phyloP scores from a whole-genome alignment of 2,329 filamentous ascomycete genomes.

The Pseudohalonectria lignicola region DNA sequence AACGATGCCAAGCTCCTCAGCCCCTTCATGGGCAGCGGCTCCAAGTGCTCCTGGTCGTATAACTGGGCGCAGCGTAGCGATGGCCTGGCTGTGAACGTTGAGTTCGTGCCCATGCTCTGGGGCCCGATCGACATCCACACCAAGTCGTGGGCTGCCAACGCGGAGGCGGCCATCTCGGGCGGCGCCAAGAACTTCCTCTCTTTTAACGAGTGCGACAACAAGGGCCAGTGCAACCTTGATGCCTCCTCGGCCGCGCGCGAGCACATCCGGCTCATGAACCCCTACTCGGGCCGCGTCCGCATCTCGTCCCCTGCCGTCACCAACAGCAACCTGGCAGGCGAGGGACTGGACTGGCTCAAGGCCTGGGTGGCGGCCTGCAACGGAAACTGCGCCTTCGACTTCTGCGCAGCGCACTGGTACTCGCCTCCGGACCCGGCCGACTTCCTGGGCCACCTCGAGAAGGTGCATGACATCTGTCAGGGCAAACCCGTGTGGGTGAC shows the following conservation, averaged over 20 bases:
- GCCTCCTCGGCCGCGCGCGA: constrained; percentile 37
- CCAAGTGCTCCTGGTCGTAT: constrained; percentile 49
- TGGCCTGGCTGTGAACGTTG: constrained; percentile 28
- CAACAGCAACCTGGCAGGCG: constrained; percentile 37
- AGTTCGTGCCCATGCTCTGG: constrained; percentile 62
- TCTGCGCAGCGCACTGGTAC: constrained; percentile 57
- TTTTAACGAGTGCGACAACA: constrained; percentile 64
- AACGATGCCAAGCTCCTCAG: constrained; percentile 45
- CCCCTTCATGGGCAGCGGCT: constrained; percentile 30
- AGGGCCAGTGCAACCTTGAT: constrained; percentile 45
- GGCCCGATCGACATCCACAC: constrained; percentile 31
- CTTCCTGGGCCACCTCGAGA: constrained; percentile 43
- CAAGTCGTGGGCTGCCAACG: constrained; percentile 37
- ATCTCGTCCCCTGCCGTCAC: constrained; percentile 51
- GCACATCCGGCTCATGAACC: constrained; percentile 44
- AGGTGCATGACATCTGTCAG: constrained; percentile 32
- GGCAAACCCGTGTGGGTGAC: constrained; percentile 49
- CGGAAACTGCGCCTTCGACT: constrained; percentile 42
- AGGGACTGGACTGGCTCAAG: constrained; percentile 46
- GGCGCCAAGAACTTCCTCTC: constrained; percentile 49
- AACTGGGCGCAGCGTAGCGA: constrained; percentile 49
- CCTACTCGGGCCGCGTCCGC: constrained; percentile 37
- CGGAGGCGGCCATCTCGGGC: constrained; percentile 34
- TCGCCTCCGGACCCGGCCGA: constrained; percentile 31
- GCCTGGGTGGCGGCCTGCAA: constrained; percentile 40